Conservation (phyloP, 441 rosid genomes). For the Metrosideros polymorpha region DNA sequence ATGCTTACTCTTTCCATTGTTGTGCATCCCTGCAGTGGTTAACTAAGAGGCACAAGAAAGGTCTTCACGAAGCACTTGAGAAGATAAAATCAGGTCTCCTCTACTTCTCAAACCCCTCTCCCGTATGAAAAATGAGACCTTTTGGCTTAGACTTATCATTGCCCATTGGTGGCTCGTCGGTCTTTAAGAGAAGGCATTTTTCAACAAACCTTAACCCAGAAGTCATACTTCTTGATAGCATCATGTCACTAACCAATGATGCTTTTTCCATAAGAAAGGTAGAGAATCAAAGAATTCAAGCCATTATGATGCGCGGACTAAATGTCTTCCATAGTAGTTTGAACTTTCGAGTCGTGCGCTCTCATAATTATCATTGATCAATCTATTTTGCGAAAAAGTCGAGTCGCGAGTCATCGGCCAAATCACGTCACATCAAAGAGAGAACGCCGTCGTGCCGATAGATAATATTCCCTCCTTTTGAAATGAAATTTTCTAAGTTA, state of each 20-base stretch:
- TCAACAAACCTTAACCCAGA: neutral
- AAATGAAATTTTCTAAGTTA: neutral
- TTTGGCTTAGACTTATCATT: neutral
- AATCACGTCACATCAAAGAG: neutral
- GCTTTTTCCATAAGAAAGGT: neutral
- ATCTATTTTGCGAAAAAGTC: neutral
- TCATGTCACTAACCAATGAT: neutral
- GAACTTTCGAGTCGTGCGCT: neutral
- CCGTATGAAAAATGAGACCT: neutral
- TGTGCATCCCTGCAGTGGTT: slow-evolving; percentile 36
- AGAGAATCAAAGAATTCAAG: neutral
- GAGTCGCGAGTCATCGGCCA: neutral
- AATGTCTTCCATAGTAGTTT: neutral
- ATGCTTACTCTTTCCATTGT: neutral
- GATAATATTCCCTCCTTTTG: neutral
- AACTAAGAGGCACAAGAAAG: slow-evolving; percentile 38
- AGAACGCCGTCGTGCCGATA: neutral
- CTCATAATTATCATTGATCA: neutral
- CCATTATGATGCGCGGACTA: neutral
- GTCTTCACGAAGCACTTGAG: slow-evolving; percentile 56
- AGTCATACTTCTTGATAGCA: neutral
- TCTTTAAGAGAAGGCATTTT: neutral
- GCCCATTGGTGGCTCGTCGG: neutral
- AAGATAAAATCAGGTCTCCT: slow-evolving; percentile 56
- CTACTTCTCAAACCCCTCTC: neutral